Evolutionary conservation across 2,329 filamentous ascomycete genomes (phyloP).

Genomic region (Cryphonectria japonica): DNA sequence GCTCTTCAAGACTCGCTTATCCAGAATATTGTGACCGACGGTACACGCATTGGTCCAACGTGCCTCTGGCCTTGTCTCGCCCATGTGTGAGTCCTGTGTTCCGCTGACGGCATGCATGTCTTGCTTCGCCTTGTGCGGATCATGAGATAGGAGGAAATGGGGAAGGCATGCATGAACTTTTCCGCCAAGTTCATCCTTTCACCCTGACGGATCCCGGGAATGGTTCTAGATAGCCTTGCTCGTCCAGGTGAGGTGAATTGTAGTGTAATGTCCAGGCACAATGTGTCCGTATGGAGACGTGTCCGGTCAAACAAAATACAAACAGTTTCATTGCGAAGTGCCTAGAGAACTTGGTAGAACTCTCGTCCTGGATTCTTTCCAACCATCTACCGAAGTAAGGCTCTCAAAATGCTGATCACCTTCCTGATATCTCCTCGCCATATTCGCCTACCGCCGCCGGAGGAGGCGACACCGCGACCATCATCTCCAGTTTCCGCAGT

Average conservation of each 20-base stretch:
- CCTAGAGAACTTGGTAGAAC: background rate
- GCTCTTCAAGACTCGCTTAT: background rate
- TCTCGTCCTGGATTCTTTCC: background rate
- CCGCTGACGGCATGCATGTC: background rate
- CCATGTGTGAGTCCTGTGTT: conserved; percentile 15
- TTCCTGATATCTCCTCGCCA: background rate
- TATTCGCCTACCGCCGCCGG: background rate
- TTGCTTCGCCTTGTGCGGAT: conserved; percentile 16
- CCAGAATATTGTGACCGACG: background rate
- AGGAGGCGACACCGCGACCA: conserved; percentile 13
- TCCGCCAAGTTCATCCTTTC: background rate
- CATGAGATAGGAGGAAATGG: background rate
- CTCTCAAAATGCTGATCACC: background rate
- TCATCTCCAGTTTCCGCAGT: background rate
- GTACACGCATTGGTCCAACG: conserved; percentile 18
- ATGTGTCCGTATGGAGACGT: background rate
- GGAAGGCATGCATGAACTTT: background rate
- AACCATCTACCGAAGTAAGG: background rate
- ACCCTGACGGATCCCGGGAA: background rate
- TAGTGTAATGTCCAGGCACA: background rate
- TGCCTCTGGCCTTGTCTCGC: conserved; percentile 10
- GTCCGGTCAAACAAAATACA: background rate
- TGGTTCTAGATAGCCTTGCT: background rate
- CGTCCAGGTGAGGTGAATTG: background rate
- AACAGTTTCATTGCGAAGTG: no score